A percentile compares a stretch with the other conserved stretches of the same genome.
These are phyloP conservation scores for Sugiyamaella paludigena DNA, from an alignment of 1,139 yeast species.

Conservation along the genomic window DNA sequence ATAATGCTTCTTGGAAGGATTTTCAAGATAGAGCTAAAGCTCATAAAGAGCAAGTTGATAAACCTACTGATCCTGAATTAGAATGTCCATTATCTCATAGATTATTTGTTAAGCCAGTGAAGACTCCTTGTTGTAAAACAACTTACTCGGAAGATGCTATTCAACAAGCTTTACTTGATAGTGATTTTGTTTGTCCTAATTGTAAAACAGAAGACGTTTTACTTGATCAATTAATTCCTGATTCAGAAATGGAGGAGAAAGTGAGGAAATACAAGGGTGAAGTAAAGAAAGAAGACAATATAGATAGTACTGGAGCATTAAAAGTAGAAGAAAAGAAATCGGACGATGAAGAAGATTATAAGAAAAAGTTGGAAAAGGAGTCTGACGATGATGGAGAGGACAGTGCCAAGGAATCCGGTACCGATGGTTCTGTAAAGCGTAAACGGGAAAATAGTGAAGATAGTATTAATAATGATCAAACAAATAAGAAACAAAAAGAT, in stretches of 20 bases:
- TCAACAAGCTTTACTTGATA: conserved; percentile 72
- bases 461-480: conserved; percentile 4
- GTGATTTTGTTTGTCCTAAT: conserved; percentile 88
- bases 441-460: conserved; percentile 8
- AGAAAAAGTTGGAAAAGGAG: conserved; percentile 9
- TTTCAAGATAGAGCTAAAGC: conserved; percentile 60
- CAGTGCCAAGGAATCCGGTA: not conserved
- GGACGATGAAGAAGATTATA: conserved; percentile 10
- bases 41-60: conserved; percentile 31
- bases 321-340: conserved; percentile 23
- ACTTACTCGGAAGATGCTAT: conserved; percentile 59
- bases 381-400: conserved; percentile 8
- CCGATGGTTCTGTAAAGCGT: conserved; percentile 4
- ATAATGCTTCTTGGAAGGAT: conserved; percentile 84
- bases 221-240: conserved; percentile 66
- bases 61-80: conserved; percentile 58
- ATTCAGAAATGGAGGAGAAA: conserved; percentile 55
- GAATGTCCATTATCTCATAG: conserved; percentile 60
- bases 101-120: conserved; percentile 70
- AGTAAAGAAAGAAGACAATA: not conserved
- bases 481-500: conserved; percentile 6
- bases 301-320: conserved; percentile 30
- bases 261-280: conserved; percentile 49
- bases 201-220: conserved; percentile 73
- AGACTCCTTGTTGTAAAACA: conserved; percentile 77